Base-by-base conservation (phyloP, 768 basidiomycete species). In the Suillus cothurnatus region DNA sequence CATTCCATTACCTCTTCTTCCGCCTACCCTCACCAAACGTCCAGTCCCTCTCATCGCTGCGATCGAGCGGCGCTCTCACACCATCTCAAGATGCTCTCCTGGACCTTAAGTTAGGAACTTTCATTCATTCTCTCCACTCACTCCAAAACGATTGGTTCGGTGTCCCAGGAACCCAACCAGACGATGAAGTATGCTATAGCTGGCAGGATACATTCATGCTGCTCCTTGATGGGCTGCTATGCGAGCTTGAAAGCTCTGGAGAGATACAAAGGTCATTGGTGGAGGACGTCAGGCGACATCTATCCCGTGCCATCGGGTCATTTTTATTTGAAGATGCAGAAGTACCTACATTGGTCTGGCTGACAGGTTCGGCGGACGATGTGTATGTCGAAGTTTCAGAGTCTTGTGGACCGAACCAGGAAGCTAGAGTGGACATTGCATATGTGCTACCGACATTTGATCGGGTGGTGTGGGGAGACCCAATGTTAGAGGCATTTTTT, bases 121-220 rank as follows among this genome's bases (percentile, higher is more conserved):
- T 85, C 69, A 81, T 92, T 43, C 85, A 84, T 7, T 81, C 86
- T 64, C 77, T 91, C n/a, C 91, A 93, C 70, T 80, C 74, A 14
- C 81, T 90, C n/a, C 88, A 89, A 71, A 91, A 90, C 77, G 89
- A 92, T 71, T 92, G 87, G 86, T 93, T 86, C 68, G 91, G 91
- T 4, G 69, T 80, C 4, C 87, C 88, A 21, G 60, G n/a, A 71
- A 71, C n/a, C 52, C 65, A 55, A 4, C 53, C 57, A 2, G 74
- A 59, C 14, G 76, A 74, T 47, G 69, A 74, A 73, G 67, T 71
- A 68, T 70, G 64, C 8, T 91, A 88, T 72, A 88, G 84, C 74
- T 93, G 91, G 91, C 88, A 92, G 76, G 90, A 90, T 70, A 85
- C 88, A 1, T 92, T 92, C 74, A 86, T 86, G 7, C 60, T 74